Base-by-base conservation (phyloP, 805 yeast species). In the Candida pseudofarinosa region DNA sequence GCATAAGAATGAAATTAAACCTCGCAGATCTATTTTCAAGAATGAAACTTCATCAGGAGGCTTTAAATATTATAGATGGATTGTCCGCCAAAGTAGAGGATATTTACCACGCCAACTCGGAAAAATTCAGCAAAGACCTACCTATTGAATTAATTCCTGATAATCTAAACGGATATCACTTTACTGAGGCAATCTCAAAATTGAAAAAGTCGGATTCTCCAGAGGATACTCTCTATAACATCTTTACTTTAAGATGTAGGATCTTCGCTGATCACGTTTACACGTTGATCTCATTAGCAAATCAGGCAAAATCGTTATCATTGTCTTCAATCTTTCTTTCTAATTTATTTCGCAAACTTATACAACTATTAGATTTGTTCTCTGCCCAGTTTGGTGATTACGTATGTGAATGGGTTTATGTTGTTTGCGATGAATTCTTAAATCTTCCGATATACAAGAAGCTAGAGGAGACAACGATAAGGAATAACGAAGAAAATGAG, bases 21-120 rank as follows among this genome's bases (percentile, higher is more conserved):
- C 57, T 81, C 35, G 83, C 83, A 0, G 59, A 71, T 26, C 66
- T 79, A 3, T 71, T 78, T 43, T 76, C 74, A 42, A 75, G 75
- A 37, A 69, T 87, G 64, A 72, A 74, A 19, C 71, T 85, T 18
- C 60, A 69, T 19, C 84, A 82, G 19, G 90, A 85, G 40, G 73
- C 91, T 0, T 55, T 83, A 30, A 61, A 57, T 3, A 71, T 75
- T 17, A 83, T 79, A 48, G 74, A 76, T 26, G 67, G 65, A 20
- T 51, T 85, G 4, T 67, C 70, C 14, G 44, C 51, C 1, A 59
- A 58, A 14, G 37, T 62, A 38, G 47, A 50, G n/a, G 14, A 36
- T 4, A 15, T 45, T 28, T 32, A 31, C 19, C 8, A 32, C 6
- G 33, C 42, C n/a, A 12, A 32, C 20, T 42, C 44, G 1, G 8